A percentile compares a stretch with the other conserved stretches of the same genome.
phyloP scores from a whole-genome alignment of 2,329 filamentous ascomycete species.

The Neoascochyta sp. region DNA sequence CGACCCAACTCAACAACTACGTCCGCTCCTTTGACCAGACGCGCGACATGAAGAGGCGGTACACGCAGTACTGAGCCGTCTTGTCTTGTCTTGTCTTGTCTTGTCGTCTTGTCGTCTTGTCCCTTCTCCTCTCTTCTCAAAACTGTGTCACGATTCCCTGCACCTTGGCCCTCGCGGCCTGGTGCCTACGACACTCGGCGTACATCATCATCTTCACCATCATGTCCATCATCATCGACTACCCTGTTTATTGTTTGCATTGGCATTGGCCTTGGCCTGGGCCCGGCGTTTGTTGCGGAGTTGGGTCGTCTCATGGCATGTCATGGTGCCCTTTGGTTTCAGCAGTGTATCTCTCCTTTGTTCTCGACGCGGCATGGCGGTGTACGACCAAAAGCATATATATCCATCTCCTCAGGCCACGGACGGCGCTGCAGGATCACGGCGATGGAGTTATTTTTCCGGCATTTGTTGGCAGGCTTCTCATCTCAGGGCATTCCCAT shows the following conservation, averaged over 20 bases:
- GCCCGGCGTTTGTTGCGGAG: conserved; percentile 6
- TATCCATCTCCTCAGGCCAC: conserved; percentile 12
- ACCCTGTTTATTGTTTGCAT: conserved; percentile 23
- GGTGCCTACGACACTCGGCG: conserved; percentile 8
- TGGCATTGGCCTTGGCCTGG: conserved; percentile 4
- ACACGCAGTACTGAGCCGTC: conserved; percentile 28
- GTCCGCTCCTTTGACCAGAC: conserved; percentile 85
- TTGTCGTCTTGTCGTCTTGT: conserved; percentile 2
- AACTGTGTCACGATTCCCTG: conserved; percentile 6
- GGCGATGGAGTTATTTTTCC: conserved; percentile 8
- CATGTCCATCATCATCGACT: conserved; percentile 11
- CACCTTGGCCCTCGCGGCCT: conserved; percentile 18
- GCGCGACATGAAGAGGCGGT: conserved; percentile 53
- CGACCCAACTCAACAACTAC: conserved; percentile 78
- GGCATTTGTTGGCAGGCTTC: conserved; percentile 17
- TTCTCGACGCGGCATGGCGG: conserved; percentile 15
- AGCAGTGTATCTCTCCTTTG: conserved; percentile 22
- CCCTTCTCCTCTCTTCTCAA: too few species aligned
- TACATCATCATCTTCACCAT: conserved; percentile 5
- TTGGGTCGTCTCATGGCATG: conserved; percentile 4
- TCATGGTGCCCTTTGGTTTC: conserved; percentile 18
- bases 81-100: conserved; percentile 1
- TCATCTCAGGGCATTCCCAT: conserved; percentile 6
- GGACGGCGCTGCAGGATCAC: conserved; percentile 3
- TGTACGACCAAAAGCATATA: conserved; percentile 34